Evolutionary conservation across 2,329 filamentous ascomycete species (phyloP).

Genomic region (Claviceps quebecensis): DNA sequence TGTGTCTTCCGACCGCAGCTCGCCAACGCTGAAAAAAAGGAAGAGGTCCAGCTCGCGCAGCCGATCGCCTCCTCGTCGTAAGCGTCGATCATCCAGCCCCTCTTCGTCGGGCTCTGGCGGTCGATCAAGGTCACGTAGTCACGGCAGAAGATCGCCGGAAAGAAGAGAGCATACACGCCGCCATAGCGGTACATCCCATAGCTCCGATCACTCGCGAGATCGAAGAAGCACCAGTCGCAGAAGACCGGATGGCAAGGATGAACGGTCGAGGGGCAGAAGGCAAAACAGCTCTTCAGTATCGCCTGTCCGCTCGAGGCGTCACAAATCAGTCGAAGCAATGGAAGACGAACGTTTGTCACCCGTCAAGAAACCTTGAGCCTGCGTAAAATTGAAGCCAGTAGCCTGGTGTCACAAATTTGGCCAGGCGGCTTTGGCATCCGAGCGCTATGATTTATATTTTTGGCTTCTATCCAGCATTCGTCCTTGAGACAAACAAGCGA

Average conservation of each 20-base stretch:
- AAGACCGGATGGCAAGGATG: constrained; percentile 1
- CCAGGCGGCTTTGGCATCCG: background rate
- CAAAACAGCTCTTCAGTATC: constrained; percentile 39
- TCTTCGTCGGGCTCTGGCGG: constrained; percentile 31
- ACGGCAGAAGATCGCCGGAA: constrained; percentile 9
- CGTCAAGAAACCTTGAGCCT: background rate
- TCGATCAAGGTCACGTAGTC: constrained; percentile 18
- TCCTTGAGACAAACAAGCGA: background rate
- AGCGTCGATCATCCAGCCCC: constrained; percentile 21
- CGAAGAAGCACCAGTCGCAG: background rate
- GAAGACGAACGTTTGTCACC: constrained; percentile 17
- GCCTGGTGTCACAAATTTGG: background rate
- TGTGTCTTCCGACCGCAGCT: constrained; percentile 22
- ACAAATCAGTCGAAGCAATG: constrained; percentile 43
- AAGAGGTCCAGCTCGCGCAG: constrained; percentile 35
- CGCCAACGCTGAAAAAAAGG: constrained; percentile 34
- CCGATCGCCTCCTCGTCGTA: constrained; percentile 28
- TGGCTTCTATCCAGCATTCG: background rate
- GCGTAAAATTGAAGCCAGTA: background rate
- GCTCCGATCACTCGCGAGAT: constrained; percentile 2
- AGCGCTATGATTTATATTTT: background rate
- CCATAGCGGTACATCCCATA: background rate
- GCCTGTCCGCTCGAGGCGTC: constrained; percentile 33
- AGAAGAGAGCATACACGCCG: constrained; percentile 4
- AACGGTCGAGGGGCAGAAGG: constrained; percentile 20